These are phyloP conservation scores for Umbelopsis sp. DNA, from an alignment of 371 early-diverging fungal species.

Conservation along the genomic window DNA sequence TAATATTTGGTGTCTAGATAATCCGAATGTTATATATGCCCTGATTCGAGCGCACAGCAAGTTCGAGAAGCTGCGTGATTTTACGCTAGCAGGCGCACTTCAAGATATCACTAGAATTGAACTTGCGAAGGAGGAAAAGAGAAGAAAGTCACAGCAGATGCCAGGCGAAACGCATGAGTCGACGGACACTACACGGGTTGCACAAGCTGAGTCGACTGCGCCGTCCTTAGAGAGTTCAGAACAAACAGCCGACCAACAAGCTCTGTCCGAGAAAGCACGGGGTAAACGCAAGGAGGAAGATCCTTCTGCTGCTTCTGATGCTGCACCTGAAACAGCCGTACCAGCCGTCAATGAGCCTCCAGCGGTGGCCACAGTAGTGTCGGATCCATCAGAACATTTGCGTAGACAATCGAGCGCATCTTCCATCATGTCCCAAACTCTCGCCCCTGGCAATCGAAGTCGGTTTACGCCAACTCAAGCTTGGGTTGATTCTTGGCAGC, in stretches of 20 bases:
- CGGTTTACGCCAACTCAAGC: conserved; percentile 1
- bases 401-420: conserved; percentile 6
- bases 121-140: conserved; percentile 40
- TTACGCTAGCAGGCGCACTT: conserved; percentile 67
- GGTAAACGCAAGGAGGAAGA: conserved; percentile 47
- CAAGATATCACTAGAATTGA: conserved; percentile 60
- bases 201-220: conserved; percentile 8
- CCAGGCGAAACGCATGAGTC: background rate
- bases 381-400: background rate
- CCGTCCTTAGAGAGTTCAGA: conserved; percentile 31
- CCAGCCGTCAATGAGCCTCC: background rate
- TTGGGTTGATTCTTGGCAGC: conserved; percentile 57
- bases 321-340: background rate
- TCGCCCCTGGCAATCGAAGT: background rate
- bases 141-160: conserved; percentile 13
- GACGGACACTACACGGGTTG: background rate
- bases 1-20: conserved; percentile 44
- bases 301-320: conserved; percentile 14
- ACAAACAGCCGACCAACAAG: conserved; percentile 21
- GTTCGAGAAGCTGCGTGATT: conserved; percentile 62
- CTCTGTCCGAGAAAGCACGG: conserved; percentile 64
- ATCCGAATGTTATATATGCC: conserved; percentile 79
- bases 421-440: background rate
- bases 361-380: background rate
- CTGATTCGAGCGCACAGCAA: conserved; percentile 71